Conservation (phyloP, 2,329 filamentous ascomycete genomes). For the Ceratocystis albifundus region DNA sequence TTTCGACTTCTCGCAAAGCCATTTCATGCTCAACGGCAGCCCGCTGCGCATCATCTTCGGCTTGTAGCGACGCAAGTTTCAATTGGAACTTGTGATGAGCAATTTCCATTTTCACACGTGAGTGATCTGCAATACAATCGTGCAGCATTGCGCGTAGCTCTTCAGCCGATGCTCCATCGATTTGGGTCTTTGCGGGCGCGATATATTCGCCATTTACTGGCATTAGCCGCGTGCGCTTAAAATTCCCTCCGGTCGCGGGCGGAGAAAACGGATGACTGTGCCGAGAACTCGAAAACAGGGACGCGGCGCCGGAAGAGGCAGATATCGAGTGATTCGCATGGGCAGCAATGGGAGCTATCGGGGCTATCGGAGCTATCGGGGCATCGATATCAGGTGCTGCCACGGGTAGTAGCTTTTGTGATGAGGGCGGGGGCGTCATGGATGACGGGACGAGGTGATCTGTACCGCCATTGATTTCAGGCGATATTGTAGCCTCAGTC, state of each 20-base stretch:
- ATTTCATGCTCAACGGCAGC: conserved; percentile 87
- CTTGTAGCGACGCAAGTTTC: conserved; percentile 71
- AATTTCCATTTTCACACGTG: conserved; percentile 62
- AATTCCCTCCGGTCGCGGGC: conserved; percentile 35
- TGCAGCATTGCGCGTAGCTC: conserved; percentile 48
- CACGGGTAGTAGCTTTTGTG: conserved; percentile 25
- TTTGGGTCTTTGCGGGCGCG: conserved; percentile 38
- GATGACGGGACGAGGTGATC: conserved; percentile 44
- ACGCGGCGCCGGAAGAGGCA: conserved; percentile 28
- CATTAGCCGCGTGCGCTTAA: conserved; percentile 20
- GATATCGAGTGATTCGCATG: background rate
- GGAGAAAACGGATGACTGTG: conserved; percentile 43
- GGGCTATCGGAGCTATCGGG: background rate
- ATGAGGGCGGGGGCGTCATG: conserved; percentile 46
- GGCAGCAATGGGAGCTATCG: background rate
- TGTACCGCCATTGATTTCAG: conserved; percentile 38
- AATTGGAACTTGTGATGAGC: conserved; percentile 88
- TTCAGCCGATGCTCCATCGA: conserved; percentile 43
- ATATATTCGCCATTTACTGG: conserved; percentile 34
- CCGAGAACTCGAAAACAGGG: conserved; percentile 31
- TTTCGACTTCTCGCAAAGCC: conserved; percentile 77
- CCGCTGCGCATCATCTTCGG: conserved; percentile 71
- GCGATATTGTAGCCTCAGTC: conserved; percentile 38
- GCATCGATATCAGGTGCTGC: conserved; percentile 13
- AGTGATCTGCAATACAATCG: conserved; percentile 44